Evolutionary conservation across 768 basidiomycete genomes (phyloP).

Genomic region (Naematelia aurantialba): DNA sequence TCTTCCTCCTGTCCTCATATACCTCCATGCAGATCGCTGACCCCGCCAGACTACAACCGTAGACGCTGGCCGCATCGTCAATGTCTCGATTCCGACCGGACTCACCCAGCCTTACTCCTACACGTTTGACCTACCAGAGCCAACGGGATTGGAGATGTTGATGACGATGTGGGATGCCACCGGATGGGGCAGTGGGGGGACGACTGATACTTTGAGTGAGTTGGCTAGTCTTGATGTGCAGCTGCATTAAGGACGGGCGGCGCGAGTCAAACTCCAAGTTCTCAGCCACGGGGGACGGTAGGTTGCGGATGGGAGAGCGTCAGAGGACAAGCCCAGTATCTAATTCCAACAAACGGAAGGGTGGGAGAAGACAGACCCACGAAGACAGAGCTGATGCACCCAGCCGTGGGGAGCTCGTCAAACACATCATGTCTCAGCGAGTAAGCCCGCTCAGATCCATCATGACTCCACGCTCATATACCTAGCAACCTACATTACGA

Average conservation of each 20-base stretch:
- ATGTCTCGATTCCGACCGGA: slow-evolving; percentile 39
- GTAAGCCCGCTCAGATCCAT: slow-evolving; percentile 13
- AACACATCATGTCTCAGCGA: slow-evolving; percentile 33
- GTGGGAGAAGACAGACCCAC: neutral
- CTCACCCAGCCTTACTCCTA: slow-evolving; percentile 28
- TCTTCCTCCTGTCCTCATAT: too few species aligned
- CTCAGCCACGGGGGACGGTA: too few species aligned
- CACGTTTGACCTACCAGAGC: slow-evolving; percentile 40
- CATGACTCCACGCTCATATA: neutral
- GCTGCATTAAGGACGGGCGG: neutral
- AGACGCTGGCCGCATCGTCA: slow-evolving; percentile 31
- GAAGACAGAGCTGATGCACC: slow-evolving; percentile 2
- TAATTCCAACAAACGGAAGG: neutral
- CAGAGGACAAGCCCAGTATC: neutral
- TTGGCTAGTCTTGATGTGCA: neutral
- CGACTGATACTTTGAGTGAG: slow-evolving; percentile 42
- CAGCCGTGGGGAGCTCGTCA: slow-evolving; percentile 42
- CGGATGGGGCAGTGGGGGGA: slow-evolving; percentile 40
- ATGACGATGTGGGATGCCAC: slow-evolving; percentile 42
- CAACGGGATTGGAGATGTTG: slow-evolving; percentile 43
- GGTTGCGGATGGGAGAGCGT: too few species aligned
- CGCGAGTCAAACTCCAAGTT: neutral
- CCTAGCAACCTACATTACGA: slow-evolving; percentile 36
- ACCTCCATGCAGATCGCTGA: too few species aligned
- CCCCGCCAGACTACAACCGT: slow-evolving; percentile 23